These are phyloP conservation scores for Exophiala dermatitidis DNA, from an alignment of 2,329 filamentous ascomycete genomes.

Conservation along the genomic window DNA sequence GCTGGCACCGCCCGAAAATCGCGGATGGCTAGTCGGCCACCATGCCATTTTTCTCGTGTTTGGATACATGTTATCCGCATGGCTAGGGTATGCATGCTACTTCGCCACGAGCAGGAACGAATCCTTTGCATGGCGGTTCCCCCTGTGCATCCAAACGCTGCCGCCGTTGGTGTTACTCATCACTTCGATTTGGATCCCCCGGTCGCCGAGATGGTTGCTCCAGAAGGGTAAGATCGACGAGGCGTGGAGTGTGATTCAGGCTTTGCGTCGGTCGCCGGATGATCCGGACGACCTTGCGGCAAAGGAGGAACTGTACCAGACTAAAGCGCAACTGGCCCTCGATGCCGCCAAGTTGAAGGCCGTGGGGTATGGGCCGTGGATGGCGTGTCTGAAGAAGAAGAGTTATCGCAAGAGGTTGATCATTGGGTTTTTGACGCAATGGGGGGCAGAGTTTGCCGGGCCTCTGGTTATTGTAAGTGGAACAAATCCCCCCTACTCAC, in stretches of 20 bases:
- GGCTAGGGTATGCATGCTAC: constrained; percentile 24
- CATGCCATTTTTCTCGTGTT: constrained; percentile 24
- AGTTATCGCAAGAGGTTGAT: constrained; percentile 47
- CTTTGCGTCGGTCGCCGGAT: constrained; percentile 38
- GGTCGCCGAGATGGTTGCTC: constrained; percentile 21
- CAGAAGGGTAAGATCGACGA: constrained; percentile 32
- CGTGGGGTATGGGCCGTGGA: constrained; percentile 39
- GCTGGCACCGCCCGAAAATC: constrained; percentile 16
- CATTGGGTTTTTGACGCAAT: constrained; percentile 48
- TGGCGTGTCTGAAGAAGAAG: constrained; percentile 41
- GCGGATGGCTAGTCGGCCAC: constrained; percentile 23
- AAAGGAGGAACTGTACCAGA: constrained; percentile 37
- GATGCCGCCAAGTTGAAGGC: constrained; percentile 32
- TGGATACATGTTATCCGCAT: constrained; percentile 21
- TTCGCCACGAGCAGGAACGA: constrained; percentile 19
- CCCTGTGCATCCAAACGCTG: constrained; percentile 17
- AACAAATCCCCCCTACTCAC: not conserved
- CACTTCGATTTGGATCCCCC: constrained; percentile 17
- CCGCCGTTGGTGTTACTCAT: constrained; percentile 16
- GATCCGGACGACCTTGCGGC: constrained; percentile 36
- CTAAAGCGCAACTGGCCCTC: constrained; percentile 21
- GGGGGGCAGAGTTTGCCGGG: constrained; percentile 49
- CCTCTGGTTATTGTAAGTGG: constrained; percentile 43
- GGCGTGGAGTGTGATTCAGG: constrained; percentile 29
- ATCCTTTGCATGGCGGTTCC: constrained; percentile 25